phyloP scores from a whole-genome alignment of 768 basidiomycete genomes.

The Auriscalpium vulgare region DNA sequence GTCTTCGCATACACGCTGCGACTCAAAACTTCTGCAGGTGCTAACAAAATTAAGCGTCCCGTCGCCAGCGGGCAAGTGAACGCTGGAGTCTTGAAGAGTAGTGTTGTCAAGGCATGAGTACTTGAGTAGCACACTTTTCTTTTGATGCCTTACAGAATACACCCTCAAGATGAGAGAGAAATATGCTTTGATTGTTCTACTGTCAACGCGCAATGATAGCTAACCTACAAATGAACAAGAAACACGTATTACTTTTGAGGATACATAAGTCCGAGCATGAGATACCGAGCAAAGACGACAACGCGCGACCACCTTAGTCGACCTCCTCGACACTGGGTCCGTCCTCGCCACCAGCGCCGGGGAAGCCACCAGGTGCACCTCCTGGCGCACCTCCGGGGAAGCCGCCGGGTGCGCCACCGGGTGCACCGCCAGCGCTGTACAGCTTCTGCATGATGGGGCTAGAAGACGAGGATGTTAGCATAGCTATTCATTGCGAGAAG shows the following conservation, averaged over 20 bases:
- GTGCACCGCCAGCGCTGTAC: conserved; percentile 41
- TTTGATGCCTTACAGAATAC: too few relatives aligned
- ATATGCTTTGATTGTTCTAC: too few relatives aligned
- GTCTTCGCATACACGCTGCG: background rate
- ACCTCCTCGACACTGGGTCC: conserved; percentile 92
- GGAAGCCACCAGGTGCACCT: conserved; percentile 41
- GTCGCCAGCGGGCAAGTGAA: conserved; percentile 38
- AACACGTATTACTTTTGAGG: conserved; percentile 13
- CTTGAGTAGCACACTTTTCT: too few relatives aligned
- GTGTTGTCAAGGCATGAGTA: background rate
- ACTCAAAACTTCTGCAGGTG: conserved; percentile 22
- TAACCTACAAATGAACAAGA: background rate
- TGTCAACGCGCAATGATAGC: background rate
- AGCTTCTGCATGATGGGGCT: conserved; percentile 62
- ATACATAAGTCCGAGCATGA: conserved; percentile 8
- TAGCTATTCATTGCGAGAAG: background rate
- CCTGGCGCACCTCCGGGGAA: conserved; percentile 43
- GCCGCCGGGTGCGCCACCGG: conserved; percentile 59
- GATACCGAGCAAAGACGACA: conserved; percentile 15
- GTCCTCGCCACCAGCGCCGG: conserved; percentile 52
- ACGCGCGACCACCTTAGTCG: conserved; percentile 39
- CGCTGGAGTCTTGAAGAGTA: conserved; percentile 37
- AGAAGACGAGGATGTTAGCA: background rate
- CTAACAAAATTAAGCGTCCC: conserved; percentile 40
- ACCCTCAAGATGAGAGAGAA: too few relatives aligned